Conservation (phyloP, 108 stramenopile species). For the Cyclotella cryptica region DNA sequence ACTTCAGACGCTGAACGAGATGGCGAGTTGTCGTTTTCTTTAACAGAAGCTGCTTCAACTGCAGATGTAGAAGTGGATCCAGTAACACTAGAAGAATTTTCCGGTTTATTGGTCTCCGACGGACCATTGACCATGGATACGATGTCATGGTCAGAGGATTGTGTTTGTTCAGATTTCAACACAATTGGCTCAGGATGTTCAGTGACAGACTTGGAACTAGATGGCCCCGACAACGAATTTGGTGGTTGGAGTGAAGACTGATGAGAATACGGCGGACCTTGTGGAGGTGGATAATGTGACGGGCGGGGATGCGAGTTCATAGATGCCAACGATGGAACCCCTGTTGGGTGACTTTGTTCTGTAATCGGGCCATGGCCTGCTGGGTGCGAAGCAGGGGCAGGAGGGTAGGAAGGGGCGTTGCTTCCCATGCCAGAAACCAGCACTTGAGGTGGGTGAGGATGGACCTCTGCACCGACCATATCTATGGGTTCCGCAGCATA, state of each 20-base stretch:
- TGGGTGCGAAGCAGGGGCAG: neutral
- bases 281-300: neutral
- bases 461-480: slow-evolving; percentile 50
- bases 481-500: slow-evolving; percentile 78
- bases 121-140: no score
- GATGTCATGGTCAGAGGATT: no score
- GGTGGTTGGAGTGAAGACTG: neutral
- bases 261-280: neutral
- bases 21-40: no score
- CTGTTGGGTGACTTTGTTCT: slow-evolving; percentile 1
- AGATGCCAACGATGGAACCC: neutral
- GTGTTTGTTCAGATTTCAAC: no score
- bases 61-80: no score
- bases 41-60: no score
- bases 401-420: slow-evolving; percentile 3
- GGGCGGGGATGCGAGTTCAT: slow-evolving; percentile 17
- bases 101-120: no score
- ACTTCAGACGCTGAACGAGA: no score
- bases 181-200: neutral
- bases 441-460: slow-evolving; percentile 25
- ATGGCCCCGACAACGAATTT: neutral
- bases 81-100: no score
- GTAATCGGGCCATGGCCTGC: neutral
- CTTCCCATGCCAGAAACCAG: slow-evolving; percentile 4
- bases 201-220: neutral